A percentile compares a stretch with the other conserved stretches of the same genome.
phyloP scores from a whole-genome alignment of 345 rosid genomes.

The Trapa bicornis region DNA sequence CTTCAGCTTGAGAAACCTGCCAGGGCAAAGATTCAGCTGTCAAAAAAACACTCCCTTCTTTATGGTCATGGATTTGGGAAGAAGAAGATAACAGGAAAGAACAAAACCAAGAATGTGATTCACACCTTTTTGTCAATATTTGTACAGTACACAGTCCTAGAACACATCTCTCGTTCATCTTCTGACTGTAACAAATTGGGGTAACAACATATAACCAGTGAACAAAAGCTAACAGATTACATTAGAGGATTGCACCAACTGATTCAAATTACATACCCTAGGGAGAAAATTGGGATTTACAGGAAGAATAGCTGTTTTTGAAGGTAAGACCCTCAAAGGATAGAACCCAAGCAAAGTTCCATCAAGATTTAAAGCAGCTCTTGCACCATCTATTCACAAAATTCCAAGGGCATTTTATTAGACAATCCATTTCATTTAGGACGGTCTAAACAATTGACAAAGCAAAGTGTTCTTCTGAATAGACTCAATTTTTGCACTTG shows the following conservation, averaged over 20 bases:
- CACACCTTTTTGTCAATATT: constrained; percentile 89
- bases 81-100: no score
- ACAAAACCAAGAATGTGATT: not conserved
- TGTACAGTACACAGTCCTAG: constrained; percentile 90
- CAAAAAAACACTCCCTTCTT: not conserved
- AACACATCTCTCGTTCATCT: constrained; percentile 91
- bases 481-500: not conserved
- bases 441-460: not conserved
- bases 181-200: constrained; percentile 52
- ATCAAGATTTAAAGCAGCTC: constrained; percentile 56
- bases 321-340: constrained; percentile 82
- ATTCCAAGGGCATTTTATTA: not conserved
- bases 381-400: constrained; percentile 53
- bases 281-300: constrained; percentile 91
- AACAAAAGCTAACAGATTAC: not conserved
- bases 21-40: not conserved
- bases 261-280: constrained; percentile 34
- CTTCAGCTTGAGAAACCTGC: constrained; percentile 72
- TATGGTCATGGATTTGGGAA: not conserved
- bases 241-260: not conserved
- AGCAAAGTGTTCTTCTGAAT: not conserved
- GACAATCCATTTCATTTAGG: constrained; percentile 2
- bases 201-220: constrained; percentile 2
- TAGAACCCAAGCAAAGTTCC: constrained; percentile 84
- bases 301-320: constrained; percentile 89